Evolutionary conservation across 768 basidiomycete species (phyloP), one percentile per base, ranked within the genome.

Genomic region (Naganishia randhawae): DNA sequence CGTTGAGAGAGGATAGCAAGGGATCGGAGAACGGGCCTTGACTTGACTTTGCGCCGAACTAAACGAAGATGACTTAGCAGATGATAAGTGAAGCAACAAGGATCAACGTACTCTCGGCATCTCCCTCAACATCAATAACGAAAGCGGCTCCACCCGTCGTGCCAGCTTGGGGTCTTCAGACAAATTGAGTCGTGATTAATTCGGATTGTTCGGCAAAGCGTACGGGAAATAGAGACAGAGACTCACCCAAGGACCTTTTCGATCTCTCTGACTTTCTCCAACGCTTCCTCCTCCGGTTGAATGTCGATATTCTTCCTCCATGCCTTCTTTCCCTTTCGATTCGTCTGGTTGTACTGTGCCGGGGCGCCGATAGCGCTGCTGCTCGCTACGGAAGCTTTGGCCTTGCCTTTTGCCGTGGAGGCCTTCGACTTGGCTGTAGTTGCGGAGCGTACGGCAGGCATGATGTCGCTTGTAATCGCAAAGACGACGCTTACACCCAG

Each of bases 301-400:
- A 95, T 84, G 77, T 95, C 87, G 63, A 95, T 87, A 79, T 96
- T 91, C 82, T 96, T 95, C 77, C 93, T 81, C 93, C 93, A 95
- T 53, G 92, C 86, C 66, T 85, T 86, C 78, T 95, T 95, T n/a
- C 92, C 91, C 78, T 92, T 95, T 67, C 92, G 82, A 73, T 88
- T 90, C 0, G 86, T 79, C 78, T 94, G 92, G 14, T 74, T 71
- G 22, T 74, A 71, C 67, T 80, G 78, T 27, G 80, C 71, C 17
- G 83, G 82, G 17, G 81, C 81, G 17, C 82, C 82, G 19, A 73
- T 45, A n/a, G 68, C 65, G 51, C 61, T 32, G 31, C 50, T 51
- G 19, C 50, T 68, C 14, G 50, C 64, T 17, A 29, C 50, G 25
- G 68, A 19, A 6, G 65, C 65, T 19, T 57, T 57, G 52, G n/a